Evolutionary conservation across 2,329 filamentous ascomycete genomes (phyloP).

Genomic region (Parasarocladium wereldwijsianum): DNA sequence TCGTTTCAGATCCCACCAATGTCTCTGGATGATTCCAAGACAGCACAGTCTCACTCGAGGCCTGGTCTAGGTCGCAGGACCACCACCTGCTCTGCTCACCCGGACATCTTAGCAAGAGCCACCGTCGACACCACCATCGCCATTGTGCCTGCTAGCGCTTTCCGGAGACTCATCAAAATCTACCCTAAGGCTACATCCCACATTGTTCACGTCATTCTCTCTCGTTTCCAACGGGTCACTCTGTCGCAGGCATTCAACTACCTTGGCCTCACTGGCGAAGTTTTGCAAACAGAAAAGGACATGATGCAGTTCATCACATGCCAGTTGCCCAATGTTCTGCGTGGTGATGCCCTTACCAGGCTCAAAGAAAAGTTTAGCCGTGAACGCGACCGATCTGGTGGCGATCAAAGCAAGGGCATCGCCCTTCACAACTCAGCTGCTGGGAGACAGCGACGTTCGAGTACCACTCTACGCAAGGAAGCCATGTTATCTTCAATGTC

Average conservation of each 20-base stretch:
- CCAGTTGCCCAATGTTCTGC: slow-evolving; percentile 79
- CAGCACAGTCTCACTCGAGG: slow-evolving; percentile 13
- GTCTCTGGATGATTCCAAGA: slow-evolving; percentile 41
- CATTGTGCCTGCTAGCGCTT: slow-evolving; percentile 93
- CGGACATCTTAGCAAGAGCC: slow-evolving; percentile 91
- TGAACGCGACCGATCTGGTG: slow-evolving; percentile 70
- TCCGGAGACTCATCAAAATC: slow-evolving; percentile 77
- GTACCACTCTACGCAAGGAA: slow-evolving; percentile 63
- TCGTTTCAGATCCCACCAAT: slow-evolving; percentile 55
- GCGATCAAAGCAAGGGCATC: slow-evolving; percentile 77
- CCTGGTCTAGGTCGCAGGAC: slow-evolving; percentile 27
- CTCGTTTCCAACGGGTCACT: slow-evolving; percentile 85
- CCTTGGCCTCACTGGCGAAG: slow-evolving; percentile 79
- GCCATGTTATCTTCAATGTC: slow-evolving; percentile 55
- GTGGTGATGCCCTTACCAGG: slow-evolving; percentile 67
- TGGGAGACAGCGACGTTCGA: slow-evolving; percentile 55
- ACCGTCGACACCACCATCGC: slow-evolving; percentile 96
- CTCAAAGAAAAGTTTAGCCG: slow-evolving; percentile 85
- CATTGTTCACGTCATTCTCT: slow-evolving; percentile 94
- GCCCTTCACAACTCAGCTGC: slow-evolving; percentile 71
- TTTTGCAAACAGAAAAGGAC: slow-evolving; percentile 79
- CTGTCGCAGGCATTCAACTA: slow-evolving; percentile 91
- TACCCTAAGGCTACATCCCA: slow-evolving; percentile 95
- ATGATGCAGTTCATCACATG: slow-evolving; percentile 90
- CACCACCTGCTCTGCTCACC: slow-evolving; percentile 67